Evolutionary conservation across 2,329 filamentous ascomycete genomes (phyloP), one percentile per base, ranked within the genome.

Genomic region (Fusarium chlamydosporum): DNA sequence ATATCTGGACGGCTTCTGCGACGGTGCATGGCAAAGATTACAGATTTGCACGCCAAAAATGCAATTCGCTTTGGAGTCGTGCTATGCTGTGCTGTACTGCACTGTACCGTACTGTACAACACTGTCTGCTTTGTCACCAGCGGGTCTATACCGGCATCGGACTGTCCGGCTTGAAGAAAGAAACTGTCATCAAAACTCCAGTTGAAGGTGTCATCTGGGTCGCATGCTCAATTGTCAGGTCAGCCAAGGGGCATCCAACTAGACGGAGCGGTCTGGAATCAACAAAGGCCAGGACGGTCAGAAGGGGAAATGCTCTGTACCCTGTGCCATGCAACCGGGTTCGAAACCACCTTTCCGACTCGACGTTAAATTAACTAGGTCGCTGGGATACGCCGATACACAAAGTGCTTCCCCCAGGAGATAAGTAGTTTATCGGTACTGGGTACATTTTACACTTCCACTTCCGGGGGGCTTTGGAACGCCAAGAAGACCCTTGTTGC

Each of bases 401-500:
- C 41, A 23, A 35, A 48, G n/a, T 56, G 38, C 33, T 59, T 60
- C 50, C 52, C 52, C 8, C 40, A 29, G 46, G 61, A 7, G 16
- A 13, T n/a, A n/a, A 26, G n/a, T 29, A 13, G 26, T 50, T 16
- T 54, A 62, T 65, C 52, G 27, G 53, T 43, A 59, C 64, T 12
- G n/a, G 40, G 55, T 65, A 65, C 55, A 48, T 56, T 38, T 34
- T 70, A 52, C 42, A 67, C 40, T 59, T 67, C 53, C 53, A 70
- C 62, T 70, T 64, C 57, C 48, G 67, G 53, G 60, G 41, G 41
- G 38, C 34, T 38, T 41, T 7, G 42, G 50, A 20, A 37, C 57
- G 52, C 57, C 59, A 67, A 53, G 42, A 59, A 26, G 62, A 67
- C 67, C 58, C 67, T 64, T 58, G 66, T 34, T 46, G 16, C n/a